Evolutionary conservation across 192 early-diverging fungal genomes (phyloP).

Genomic region (Backusella sp.): DNA sequence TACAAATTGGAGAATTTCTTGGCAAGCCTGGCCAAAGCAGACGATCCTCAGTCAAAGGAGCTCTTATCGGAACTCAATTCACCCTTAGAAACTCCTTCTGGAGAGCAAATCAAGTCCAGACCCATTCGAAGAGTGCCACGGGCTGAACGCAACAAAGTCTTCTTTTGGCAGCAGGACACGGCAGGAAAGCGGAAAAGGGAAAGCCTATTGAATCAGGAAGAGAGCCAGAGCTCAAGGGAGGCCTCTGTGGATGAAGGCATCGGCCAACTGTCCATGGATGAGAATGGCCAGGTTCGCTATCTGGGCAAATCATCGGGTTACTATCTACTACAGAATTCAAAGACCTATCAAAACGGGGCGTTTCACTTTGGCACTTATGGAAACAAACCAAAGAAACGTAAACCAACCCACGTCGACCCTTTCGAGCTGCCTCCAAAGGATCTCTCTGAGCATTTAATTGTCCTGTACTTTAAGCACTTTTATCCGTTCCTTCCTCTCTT

Average conservation of each 20-base stretch:
- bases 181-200: not conserved
- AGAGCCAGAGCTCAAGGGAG: not conserved
- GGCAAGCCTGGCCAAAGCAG: constrained; percentile 51
- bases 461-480: constrained; percentile 59
- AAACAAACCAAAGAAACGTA: constrained; percentile 22
- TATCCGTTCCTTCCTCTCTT: constrained; percentile 70
- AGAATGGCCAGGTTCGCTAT: constrained; percentile 67
- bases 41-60: constrained; percentile 36
- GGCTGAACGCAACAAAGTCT: not conserved
- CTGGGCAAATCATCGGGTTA: constrained; percentile 75
- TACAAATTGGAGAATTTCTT: constrained; percentile 68
- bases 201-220: not conserved
- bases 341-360: constrained; percentile 46
- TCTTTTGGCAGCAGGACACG: constrained; percentile 24
- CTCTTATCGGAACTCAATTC: constrained; percentile 36
- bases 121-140: constrained; percentile 18
- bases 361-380: constrained; percentile 26
- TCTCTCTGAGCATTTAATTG: constrained; percentile 55
- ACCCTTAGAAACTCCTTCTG: constrained; percentile 34
- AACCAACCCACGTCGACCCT: constrained; percentile 32
- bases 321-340: constrained; percentile 64
- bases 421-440: constrained; percentile 61
- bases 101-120: constrained; percentile 28
- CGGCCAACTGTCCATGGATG: constrained; percentile 65
- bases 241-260: constrained; percentile 42